Conservation (phyloP, 768 basidiomycete species). For the Chalciporus sphaerocephalus region DNA sequence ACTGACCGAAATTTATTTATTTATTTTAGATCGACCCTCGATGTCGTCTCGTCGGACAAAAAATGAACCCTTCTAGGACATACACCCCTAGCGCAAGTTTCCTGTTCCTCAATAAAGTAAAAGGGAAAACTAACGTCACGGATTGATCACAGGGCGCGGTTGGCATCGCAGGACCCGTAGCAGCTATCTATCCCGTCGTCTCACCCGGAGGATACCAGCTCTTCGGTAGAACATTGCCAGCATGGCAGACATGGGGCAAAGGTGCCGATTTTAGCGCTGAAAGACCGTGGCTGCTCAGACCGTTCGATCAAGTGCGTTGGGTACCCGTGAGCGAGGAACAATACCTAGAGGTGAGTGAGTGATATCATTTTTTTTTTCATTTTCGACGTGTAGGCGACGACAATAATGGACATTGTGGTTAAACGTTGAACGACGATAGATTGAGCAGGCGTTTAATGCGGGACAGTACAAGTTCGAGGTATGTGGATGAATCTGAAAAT, state of each 20-base stretch:
- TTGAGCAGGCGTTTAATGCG: slow-evolving; percentile 48
- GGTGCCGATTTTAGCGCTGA: slow-evolving; percentile 43
- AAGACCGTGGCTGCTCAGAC: slow-evolving; percentile 55
- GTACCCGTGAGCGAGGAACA: slow-evolving; percentile 42
- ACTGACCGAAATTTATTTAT: neutral
- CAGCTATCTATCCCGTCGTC: slow-evolving; percentile 62
- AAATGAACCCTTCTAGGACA: slow-evolving; percentile 71
- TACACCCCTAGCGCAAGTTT: slow-evolving; percentile 53
- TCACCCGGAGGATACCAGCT: slow-evolving; percentile 66
- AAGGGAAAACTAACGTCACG: no score
- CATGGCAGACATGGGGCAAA: slow-evolving; percentile 62
- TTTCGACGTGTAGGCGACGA: no score
- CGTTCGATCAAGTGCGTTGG: slow-evolving; percentile 54
- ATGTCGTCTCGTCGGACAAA: slow-evolving; percentile 58
- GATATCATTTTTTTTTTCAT: neutral
- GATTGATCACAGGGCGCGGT: slow-evolving; percentile 49
- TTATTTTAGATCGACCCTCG: slow-evolving; percentile 48
- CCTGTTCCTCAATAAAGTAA: no score
- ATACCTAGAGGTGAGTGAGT: slow-evolving; percentile 45
- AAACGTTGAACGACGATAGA: no score
- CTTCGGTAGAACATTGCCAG: slow-evolving; percentile 57
- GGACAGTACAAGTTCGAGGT: slow-evolving; percentile 53
- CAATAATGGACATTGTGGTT: no score
- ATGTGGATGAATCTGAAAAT: neutral
- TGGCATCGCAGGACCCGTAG: slow-evolving; percentile 63